Percentiles rank a stretch among this genome's conserved stretches.
Evolutionary conservation across 2,329 filamentous ascomycete species (phyloP).

Genomic region (Macroventuria anomochaeta): DNA sequence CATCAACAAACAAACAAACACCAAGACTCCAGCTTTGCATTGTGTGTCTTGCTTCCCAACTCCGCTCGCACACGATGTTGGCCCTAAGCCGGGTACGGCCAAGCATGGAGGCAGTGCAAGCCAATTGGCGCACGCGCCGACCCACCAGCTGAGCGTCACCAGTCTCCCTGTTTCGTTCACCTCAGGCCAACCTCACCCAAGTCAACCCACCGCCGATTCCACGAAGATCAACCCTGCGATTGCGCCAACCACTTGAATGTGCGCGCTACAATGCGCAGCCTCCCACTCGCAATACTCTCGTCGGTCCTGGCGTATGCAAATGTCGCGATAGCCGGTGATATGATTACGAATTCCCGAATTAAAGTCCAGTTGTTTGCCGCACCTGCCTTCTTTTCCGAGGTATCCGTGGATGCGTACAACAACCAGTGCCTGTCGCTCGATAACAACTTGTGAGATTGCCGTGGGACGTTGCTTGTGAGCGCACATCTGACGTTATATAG

Average conservation of each 20-base stretch:
- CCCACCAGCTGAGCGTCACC: constrained; percentile 17
- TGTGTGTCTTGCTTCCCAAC: neutral
- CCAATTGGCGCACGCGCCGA: constrained; percentile 14
- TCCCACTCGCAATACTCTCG: constrained; percentile 3
- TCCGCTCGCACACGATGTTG: constrained; percentile 11
- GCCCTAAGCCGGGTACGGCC: constrained; percentile 9
- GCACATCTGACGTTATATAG: constrained; percentile 21
- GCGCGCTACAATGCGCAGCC: constrained; percentile 20
- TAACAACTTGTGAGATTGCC: constrained; percentile 39
- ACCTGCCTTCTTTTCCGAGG: constrained; percentile 42
- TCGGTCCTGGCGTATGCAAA: constrained; percentile 1
- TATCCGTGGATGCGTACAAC: constrained; percentile 41
- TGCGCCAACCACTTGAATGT: constrained; percentile 16
- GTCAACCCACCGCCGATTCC: constrained; percentile 8
- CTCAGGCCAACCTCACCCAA: constrained; percentile 10
- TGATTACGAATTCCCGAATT: constrained; percentile 34
- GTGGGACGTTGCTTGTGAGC: neutral
- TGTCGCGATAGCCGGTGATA: constrained; percentile 23
- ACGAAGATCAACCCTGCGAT: constrained; percentile 6
- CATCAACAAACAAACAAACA: constrained; percentile 1
- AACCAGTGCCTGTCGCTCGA: constrained; percentile 39
- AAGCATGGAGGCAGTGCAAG: constrained; percentile 15
- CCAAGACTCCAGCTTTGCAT: neutral
- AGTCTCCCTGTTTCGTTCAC: constrained; percentile 8
- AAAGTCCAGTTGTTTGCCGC: constrained; percentile 45